Conservation (phyloP, 305 asterid genomes). For the Andrographis paniculata region DNA sequence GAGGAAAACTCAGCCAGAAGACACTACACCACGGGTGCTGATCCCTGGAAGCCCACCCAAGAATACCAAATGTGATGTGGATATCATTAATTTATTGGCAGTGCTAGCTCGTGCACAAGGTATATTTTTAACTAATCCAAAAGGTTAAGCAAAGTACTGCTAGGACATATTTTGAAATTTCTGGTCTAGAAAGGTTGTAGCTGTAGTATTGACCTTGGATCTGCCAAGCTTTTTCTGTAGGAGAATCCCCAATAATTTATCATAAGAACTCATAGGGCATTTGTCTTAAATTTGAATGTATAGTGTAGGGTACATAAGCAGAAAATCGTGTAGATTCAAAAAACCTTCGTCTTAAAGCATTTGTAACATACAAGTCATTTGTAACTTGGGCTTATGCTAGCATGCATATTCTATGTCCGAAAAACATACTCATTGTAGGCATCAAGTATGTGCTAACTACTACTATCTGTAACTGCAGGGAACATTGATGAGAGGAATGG, state of each 20-base stretch:
- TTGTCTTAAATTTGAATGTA: background rate
- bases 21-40: conserved; percentile 31
- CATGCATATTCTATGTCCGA: too few relatives aligned
- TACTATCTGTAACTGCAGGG: conserved; percentile 29
- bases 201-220: background rate
- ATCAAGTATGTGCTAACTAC: conserved; percentile 14
- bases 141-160: background rate
- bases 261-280: background rate
- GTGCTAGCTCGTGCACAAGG: conserved; percentile 65
- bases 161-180: background rate
- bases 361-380: too few relatives aligned
- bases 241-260: background rate
- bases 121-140: conserved; percentile 4
- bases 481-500: conserved; percentile 31
- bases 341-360: too few relatives aligned
- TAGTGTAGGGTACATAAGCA: background rate
- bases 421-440: background rate
- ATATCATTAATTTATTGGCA: conserved; percentile 56
- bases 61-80: conserved; percentile 31
- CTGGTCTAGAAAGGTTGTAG: background rate
- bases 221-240: background rate
- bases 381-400: too few relatives aligned
- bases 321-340: background rate
- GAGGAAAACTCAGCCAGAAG: conserved; percentile 86
- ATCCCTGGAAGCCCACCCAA: conserved; percentile 36